phyloP scores from a whole-genome alignment of 2,329 filamentous ascomycete genomes.

The Fusarium continuum region DNA sequence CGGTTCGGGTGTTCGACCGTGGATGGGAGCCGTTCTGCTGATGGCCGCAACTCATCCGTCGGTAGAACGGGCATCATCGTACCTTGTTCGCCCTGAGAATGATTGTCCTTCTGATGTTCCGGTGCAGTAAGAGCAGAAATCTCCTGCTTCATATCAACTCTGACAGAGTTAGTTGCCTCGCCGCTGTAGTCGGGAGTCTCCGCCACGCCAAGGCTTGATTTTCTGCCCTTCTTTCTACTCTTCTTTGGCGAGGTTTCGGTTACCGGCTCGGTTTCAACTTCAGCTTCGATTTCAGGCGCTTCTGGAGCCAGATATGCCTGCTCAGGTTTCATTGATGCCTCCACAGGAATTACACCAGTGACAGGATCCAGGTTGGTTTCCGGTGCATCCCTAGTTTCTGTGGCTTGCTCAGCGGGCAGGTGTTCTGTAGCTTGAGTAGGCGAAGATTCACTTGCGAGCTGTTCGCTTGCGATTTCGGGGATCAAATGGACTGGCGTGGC shows the following conservation, averaged over 20 bases:
- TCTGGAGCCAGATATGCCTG: background rate
- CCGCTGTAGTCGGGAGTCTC: background rate
- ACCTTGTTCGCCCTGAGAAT: background rate
- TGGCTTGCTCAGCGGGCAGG: background rate
- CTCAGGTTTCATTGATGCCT: background rate
- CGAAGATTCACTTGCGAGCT: background rate
- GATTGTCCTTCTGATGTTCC: background rate
- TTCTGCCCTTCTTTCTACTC: slow-evolving; percentile 5
- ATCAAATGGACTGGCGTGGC: background rate
- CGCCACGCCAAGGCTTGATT: background rate
- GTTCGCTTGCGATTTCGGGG: background rate
- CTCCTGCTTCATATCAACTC: background rate
- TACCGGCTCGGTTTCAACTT: background rate
- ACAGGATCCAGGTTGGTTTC: background rate
- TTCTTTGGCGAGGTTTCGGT: slow-evolving; percentile 3
- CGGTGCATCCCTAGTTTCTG: background rate
- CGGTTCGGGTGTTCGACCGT: background rate
- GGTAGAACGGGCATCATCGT: background rate
- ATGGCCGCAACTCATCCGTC: background rate
- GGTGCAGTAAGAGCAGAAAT: background rate
- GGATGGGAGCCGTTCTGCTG: background rate
- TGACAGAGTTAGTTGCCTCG: background rate
- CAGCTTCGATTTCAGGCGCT: background rate
- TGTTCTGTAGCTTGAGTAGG: background rate
- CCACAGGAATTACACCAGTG: background rate